These are phyloP conservation scores for Tolypocladium cylindrosporum DNA, from an alignment of 2,329 filamentous ascomycete genomes.

Conservation along the genomic window DNA sequence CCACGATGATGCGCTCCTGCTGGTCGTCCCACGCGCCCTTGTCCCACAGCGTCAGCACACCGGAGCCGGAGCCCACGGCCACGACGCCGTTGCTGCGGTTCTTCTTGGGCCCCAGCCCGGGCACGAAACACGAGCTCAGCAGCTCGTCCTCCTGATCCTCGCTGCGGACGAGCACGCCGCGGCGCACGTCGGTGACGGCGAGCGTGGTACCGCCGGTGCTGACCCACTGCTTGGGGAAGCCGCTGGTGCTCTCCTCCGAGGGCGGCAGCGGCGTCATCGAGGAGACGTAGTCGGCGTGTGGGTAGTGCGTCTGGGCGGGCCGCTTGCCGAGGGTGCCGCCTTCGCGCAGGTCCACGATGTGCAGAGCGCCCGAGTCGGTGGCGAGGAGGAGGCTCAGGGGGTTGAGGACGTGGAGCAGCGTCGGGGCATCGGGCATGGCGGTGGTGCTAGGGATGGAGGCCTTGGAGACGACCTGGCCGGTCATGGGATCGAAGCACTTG, in stretches of 20 bases:
- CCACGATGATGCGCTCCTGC: slow-evolving; percentile 76
- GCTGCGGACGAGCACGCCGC: slow-evolving; percentile 77
- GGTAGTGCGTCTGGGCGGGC: slow-evolving; percentile 71
- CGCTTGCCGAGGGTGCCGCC: slow-evolving; percentile 43
- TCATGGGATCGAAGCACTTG: slow-evolving; percentile 46
- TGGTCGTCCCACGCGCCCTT: slow-evolving; percentile 92
- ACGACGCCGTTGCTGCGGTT: slow-evolving; percentile 62
- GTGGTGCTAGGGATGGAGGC: slow-evolving; percentile 58
- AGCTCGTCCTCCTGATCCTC: slow-evolving; percentile 95
- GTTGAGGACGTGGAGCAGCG: slow-evolving; percentile 72
- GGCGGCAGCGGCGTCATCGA: slow-evolving; percentile 77
- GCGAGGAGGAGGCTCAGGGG: slow-evolving; percentile 82
- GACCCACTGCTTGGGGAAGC: slow-evolving; percentile 89
- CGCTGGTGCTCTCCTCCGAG: slow-evolving; percentile 70
- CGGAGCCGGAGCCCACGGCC: slow-evolving; percentile 65
- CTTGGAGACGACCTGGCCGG: slow-evolving; percentile 68
- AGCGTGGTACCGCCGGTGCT: slow-evolving; percentile 87
- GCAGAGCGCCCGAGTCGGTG: slow-evolving; percentile 81
- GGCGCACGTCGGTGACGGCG: slow-evolving; percentile 77
- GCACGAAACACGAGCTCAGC: slow-evolving; percentile 69
- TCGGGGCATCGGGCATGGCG: slow-evolving; percentile 57
- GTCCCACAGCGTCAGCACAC: slow-evolving; percentile 88
- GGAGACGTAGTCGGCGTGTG: slow-evolving; percentile 89
- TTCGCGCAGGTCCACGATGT: slow-evolving; percentile 76
- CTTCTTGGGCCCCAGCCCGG: slow-evolving; percentile 60